Evolutionary conservation across 2,329 filamentous ascomycete genomes (phyloP).

Genomic region (Epichloe sylvatica): DNA sequence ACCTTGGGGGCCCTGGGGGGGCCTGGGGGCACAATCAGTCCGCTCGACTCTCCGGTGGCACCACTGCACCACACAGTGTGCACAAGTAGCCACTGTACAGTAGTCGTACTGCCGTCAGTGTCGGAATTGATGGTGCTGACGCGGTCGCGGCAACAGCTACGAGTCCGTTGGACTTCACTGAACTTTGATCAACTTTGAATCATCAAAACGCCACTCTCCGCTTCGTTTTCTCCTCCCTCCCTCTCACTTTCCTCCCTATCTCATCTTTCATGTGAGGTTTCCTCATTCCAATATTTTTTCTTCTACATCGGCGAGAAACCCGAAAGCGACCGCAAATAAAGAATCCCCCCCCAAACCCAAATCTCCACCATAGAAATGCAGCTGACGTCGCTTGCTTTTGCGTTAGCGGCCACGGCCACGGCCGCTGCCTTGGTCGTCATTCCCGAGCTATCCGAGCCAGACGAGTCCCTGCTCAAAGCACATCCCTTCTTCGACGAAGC

Average conservation of each 20-base stretch:
- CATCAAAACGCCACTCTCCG: background rate
- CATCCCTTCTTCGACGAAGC: slow-evolving; percentile 23
- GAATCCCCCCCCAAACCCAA: background rate
- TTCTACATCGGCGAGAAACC: no score
- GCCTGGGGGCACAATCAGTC: no score
- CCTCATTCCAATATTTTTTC: background rate
- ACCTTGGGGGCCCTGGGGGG: no score
- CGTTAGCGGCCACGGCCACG: slow-evolving; percentile 20
- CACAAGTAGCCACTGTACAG: background rate
- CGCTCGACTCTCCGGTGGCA: background rate
- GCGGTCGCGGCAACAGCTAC: background rate
- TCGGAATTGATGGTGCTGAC: background rate
- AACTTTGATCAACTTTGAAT: background rate
- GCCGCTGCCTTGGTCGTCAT: slow-evolving; percentile 39
- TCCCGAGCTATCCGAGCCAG: slow-evolving; percentile 31
- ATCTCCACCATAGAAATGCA: slow-evolving; percentile 15
- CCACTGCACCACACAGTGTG: background rate
- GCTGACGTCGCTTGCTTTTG: slow-evolving; percentile 18
- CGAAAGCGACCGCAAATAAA: no score
- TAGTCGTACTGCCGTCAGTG: background rate
- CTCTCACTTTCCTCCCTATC: background rate
- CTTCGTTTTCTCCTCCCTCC: background rate
- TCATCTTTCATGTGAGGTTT: background rate
- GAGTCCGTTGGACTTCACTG: background rate
- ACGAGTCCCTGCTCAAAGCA: slow-evolving; percentile 28